A percentile compares a stretch with the other conserved stretches of the same genome.
phyloP scores from a whole-genome alignment of 2,329 filamentous ascomycete genomes.

The Huntiella moniliformis region DNA sequence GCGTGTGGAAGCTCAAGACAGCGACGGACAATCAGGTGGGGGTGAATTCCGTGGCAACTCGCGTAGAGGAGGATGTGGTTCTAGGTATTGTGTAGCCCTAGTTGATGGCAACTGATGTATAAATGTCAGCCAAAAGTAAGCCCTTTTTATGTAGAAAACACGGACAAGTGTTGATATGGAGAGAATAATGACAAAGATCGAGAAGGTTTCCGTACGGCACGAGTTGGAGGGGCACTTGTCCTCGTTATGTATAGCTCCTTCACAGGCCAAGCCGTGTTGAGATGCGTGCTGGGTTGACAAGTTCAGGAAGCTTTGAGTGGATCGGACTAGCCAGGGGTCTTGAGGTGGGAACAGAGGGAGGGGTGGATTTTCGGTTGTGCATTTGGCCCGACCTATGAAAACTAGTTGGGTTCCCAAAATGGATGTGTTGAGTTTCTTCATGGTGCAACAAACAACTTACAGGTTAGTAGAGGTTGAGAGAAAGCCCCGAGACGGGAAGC shows the following conservation, averaged over 20 bases:
- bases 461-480: neutral
- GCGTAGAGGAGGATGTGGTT: constrained; percentile 2
- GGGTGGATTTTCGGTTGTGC: constrained; percentile 2
- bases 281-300: neutral
- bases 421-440: constrained; percentile 3
- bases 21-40: constrained; percentile 11
- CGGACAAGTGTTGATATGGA: neutral
- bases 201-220: too few relatives aligned
- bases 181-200: neutral
- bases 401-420: constrained; percentile 1
- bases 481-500: neutral
- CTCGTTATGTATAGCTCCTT: constrained; percentile 3
- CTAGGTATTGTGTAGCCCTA: neutral
- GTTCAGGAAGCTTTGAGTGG: neutral
- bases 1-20: constrained; percentile 4
- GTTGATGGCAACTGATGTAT: neutral
- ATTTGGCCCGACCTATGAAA: neutral
- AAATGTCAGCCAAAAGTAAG: constrained; percentile 1
- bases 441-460: constrained; percentile 1
- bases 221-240: neutral
- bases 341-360: constrained; percentile 1
- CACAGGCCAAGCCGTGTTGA: constrained; percentile 3
- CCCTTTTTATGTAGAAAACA: neutral
- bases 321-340: constrained; percentile 3
- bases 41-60: constrained; percentile 11